Evolutionary conservation across 176 grass and related monocot genomes (phyloP), one percentile per base, ranked within the genome.

Genomic region (Cenchrus fungigraminus): DNA sequence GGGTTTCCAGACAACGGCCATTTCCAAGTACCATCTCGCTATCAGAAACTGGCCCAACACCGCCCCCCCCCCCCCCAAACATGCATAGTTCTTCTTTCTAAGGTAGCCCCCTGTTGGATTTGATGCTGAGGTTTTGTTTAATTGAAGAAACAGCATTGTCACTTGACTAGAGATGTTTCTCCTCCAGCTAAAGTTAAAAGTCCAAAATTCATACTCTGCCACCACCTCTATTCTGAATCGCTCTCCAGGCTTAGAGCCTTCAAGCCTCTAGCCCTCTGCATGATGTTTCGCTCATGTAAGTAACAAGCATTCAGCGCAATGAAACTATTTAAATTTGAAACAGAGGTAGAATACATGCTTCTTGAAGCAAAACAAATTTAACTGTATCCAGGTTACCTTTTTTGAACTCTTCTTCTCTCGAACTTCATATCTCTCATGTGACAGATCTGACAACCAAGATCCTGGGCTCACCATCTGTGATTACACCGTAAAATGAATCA

Each of bases 371-470:
- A 29, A 82, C 9, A 12, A 56, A 71, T 47, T 25, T 44, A 50
- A 8, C 16, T 40, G 84, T 54, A 73, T 25, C 1, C 40, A 64
- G 62, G 9, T 62, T 92, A 99, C 97, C 94, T 97, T 99, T 86
- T 77, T 92, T 61, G 94, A 89, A 51, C 89, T 78, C 69, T 99
- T 99, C 90, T 99, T 99, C 90, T 99, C 97, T 79, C 97, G 83
- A 58, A 99, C 94, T 88, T 97, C 97, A 74, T 99, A 99, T 77
- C 94, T 93, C 79, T 99, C 97, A 53, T 97, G 97, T 3, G 94
- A 97, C 42, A 99, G 83, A 92, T 99, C 90, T 58, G 97, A 97
- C 15, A 99, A 72, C 97, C 97, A 99, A 44, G 94, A 82, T 84
- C 97, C 97, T 2, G 97, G 97, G 74, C 91, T 94, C 82, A 97